Percentiles rank a stretch among this genome's conserved stretches.
Conservation (phyloP, 2,329 filamentous ascomycete genomes). For the Neonectria faginata region DNA sequence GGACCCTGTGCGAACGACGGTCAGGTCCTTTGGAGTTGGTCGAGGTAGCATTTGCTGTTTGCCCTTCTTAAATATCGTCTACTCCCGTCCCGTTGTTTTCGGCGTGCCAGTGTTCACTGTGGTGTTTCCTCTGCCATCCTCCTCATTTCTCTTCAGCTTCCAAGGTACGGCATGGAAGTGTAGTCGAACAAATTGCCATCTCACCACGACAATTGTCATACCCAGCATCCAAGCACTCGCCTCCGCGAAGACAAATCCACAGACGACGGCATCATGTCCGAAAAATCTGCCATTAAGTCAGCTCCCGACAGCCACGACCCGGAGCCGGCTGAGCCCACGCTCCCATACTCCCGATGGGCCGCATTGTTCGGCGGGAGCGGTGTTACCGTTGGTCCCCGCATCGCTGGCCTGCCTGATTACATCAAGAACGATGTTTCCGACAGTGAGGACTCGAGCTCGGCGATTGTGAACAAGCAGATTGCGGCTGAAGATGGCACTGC, state of each 20-base stretch:
- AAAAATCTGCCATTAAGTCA: conserved; percentile 40
- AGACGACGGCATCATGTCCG: conserved; percentile 41
- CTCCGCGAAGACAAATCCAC: neutral
- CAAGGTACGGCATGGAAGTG: neutral
- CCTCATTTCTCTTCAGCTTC: neutral
- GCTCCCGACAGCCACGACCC: conserved; percentile 36
- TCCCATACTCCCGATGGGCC: conserved; percentile 46
- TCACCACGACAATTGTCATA: neutral
- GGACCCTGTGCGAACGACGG: conserved; percentile 32
- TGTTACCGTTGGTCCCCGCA: conserved; percentile 63
- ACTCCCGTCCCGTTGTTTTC: conserved; percentile 21
- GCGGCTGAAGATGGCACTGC: conserved; percentile 80
- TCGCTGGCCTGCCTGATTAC: conserved; percentile 58
- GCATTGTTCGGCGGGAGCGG: conserved; percentile 54
- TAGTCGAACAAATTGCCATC: neutral
- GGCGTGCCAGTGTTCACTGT: conserved; percentile 10
- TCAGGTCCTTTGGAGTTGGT: conserved; percentile 26
- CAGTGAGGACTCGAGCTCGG: conserved; percentile 59
- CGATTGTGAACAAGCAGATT: conserved; percentile 73
- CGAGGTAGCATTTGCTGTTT: conserved; percentile 24
- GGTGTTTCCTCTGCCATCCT: neutral
- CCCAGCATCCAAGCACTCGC: neutral
- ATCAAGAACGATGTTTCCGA: conserved; percentile 53
- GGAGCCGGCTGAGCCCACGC: conserved; percentile 37
- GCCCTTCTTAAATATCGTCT: conserved; percentile 31